Conservation (phyloP, 1,139 yeast genomes). For the Yamadazyma kanchanaburiensis region DNA sequence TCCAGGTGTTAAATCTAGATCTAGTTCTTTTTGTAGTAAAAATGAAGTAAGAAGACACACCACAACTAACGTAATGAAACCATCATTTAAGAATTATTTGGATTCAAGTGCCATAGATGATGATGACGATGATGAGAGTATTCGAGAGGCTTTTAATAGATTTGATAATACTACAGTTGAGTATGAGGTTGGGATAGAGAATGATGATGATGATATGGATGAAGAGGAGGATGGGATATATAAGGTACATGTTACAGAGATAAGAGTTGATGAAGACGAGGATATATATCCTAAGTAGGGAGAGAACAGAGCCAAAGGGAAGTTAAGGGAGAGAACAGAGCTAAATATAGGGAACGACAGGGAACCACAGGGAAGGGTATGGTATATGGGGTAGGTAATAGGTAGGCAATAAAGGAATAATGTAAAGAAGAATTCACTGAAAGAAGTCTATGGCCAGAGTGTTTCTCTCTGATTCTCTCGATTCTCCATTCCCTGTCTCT, state of each 20-base stretch:
- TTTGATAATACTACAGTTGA: slow-evolving; percentile 16
- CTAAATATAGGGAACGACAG: no score
- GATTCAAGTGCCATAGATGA: slow-evolving; percentile 14
- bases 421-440: no score
- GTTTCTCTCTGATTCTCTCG: background rate
- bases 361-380: no score
- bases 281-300: slow-evolving; percentile 30
- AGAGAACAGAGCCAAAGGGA: no score
- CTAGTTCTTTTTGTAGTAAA: no score
- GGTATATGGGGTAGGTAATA: no score
- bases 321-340: no score
- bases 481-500: background rate
- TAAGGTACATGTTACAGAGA: slow-evolving; percentile 52
- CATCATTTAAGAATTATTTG: background rate
- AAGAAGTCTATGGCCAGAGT: no score
- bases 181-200: slow-evolving; percentile 16
- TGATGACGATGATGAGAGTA: slow-evolving; percentile 14
- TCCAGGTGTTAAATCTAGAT: no score
- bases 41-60: no score
- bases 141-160: slow-evolving; percentile 14
- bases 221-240: slow-evolving; percentile 25
- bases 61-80: slow-evolving; percentile 1
- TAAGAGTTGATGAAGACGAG: slow-evolving; percentile 42
- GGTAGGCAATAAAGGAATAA: no score
- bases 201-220: slow-evolving; percentile 17